Percentiles rank a stretch among this genome's conserved stretches.
These are phyloP conservation scores for Phytophthora niederhauseri DNA, from an alignment of 352 stramenopile species.

Conservation along the genomic window DNA sequence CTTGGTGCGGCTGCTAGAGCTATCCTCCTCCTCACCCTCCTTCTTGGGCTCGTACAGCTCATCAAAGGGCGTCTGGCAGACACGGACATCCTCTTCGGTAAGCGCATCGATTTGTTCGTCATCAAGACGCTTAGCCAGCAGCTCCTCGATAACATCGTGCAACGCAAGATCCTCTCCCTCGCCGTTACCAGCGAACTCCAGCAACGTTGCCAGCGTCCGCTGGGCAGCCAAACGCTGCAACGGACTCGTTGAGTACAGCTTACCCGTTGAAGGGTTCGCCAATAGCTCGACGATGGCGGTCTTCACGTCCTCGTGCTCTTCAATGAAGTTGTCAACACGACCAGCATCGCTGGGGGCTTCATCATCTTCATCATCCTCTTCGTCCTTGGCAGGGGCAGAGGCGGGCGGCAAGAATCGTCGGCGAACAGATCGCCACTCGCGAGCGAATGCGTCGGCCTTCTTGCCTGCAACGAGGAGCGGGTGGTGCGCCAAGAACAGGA, in stretches of 20 bases:
- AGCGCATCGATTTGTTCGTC: slow-evolving; percentile 55
- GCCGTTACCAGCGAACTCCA: slow-evolving; percentile 84
- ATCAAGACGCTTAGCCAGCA: slow-evolving; percentile 61
- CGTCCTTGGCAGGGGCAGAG: slow-evolving; percentile 18
- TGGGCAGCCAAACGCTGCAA: slow-evolving; percentile 69
- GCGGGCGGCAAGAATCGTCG: slow-evolving; percentile 52
- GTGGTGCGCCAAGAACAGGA: slow-evolving; percentile 72
- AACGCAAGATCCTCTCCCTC: slow-evolving; percentile 77
- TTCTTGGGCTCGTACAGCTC: slow-evolving; percentile 78
- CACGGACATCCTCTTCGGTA: slow-evolving; percentile 57
- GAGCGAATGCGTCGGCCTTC: slow-evolving; percentile 50
- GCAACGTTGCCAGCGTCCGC: slow-evolving; percentile 69
- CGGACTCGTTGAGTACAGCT: slow-evolving; percentile 56
- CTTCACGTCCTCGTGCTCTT: slow-evolving; percentile 69
- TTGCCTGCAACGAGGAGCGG: slow-evolving; percentile 72
- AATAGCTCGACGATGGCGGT: slow-evolving; percentile 55
- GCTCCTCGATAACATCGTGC: slow-evolving; percentile 69
- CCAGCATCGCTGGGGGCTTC: slow-evolving; percentile 63
- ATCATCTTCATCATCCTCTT: slow-evolving; percentile 51
- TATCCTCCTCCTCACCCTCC: slow-evolving; percentile 37
- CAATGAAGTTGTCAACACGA: slow-evolving; percentile 78
- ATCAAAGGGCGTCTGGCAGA: slow-evolving; percentile 73
- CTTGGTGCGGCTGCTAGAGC: slow-evolving; percentile 31
- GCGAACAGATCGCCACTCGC: slow-evolving; percentile 76
- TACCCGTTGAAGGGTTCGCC: slow-evolving; percentile 44